Evolutionary conservation across 305 asterid species (phyloP).

Genomic region (Fraxinus latifolia): DNA sequence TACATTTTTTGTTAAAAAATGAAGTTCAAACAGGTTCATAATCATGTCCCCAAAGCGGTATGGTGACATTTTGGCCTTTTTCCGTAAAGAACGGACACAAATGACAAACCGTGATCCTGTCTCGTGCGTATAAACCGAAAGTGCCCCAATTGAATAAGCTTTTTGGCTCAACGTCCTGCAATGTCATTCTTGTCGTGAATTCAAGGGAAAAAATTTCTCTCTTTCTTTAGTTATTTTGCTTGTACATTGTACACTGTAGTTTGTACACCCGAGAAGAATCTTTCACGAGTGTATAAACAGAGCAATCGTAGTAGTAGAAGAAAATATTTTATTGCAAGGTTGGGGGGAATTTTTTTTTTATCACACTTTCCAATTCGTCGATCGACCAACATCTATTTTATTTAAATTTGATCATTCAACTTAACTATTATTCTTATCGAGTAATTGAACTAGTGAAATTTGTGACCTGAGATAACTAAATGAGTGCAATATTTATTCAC

Average conservation of each 20-base stretch:
- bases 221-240: too few species aligned
- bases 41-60: too few species aligned
- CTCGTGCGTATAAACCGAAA: not conserved
- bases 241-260: not conserved
- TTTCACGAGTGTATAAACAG: not conserved
- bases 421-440: too few species aligned
- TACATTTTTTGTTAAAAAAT: too few species aligned
- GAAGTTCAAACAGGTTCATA: too few species aligned
- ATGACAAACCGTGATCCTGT: not conserved
- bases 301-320: not conserved
- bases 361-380: too few species aligned
- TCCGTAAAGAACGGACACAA: not conserved
- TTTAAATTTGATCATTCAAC: too few species aligned
- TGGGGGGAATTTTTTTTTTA: too few species aligned
- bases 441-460: too few species aligned
- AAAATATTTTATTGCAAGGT: not conserved
- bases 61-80: not conserved
- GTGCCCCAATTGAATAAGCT: not conserved
- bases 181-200: not conserved
- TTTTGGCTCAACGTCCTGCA: not conserved
- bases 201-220: not conserved
- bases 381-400: not conserved
- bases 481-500: too few species aligned
- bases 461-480: too few species aligned
- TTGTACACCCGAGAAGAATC: not conserved